Conservation (phyloP, 768 basidiomycete species). For the Auriscalpium microsporum region DNA sequence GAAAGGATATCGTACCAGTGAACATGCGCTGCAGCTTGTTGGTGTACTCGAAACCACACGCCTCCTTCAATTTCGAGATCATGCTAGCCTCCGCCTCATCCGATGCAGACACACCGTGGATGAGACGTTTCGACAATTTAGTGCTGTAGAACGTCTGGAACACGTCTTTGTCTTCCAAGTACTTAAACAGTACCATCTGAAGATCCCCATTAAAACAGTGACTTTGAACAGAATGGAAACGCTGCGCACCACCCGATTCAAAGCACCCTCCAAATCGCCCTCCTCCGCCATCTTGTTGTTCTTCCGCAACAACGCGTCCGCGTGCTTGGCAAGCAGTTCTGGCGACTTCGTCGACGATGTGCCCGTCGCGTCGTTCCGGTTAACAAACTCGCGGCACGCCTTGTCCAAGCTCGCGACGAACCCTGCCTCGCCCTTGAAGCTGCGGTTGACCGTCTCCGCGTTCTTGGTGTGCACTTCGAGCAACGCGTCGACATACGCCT, state of each 20-base stretch:
- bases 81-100: constrained; percentile 96
- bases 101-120: constrained; percentile 84
- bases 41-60: constrained; percentile 95
- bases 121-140: constrained; percentile 86
- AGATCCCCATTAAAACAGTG: neutral
- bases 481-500: constrained; percentile 88
- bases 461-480: constrained; percentile 90
- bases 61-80: constrained; percentile 96
- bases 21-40: constrained; percentile 97
- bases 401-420: constrained; percentile 92
- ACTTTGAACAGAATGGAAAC: neutral
- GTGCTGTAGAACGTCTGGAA: constrained; percentile 98
- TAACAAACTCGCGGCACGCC: constrained; percentile 94
- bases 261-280: constrained; percentile 78
- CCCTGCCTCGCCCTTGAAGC: constrained; percentile 87
- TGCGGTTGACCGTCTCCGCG: constrained; percentile 76
- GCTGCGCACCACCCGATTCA: constrained; percentile 76
- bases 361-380: constrained; percentile 85
- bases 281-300: constrained; percentile 94
- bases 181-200: constrained; percentile 97
- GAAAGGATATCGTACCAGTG: constrained; percentile 48
- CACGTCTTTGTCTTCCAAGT: constrained; percentile 97
- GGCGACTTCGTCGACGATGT: constrained; percentile 80
- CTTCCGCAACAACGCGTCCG: constrained; percentile 83
- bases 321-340: constrained; percentile 86